Base-by-base conservation (phyloP, 2,329 filamentous ascomycete genomes). In the Penicillium frequentans region DNA sequence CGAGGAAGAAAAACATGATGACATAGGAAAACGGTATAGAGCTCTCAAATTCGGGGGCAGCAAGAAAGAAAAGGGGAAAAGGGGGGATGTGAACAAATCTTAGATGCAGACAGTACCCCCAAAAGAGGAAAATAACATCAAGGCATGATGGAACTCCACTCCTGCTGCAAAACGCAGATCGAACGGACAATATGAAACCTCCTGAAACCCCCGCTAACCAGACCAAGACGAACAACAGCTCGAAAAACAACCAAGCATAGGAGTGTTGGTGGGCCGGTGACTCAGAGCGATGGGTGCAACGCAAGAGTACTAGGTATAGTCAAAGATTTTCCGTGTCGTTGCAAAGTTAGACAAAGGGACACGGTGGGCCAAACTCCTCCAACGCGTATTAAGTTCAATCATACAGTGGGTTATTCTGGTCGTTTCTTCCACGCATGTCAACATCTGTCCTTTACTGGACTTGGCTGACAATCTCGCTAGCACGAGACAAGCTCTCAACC, bases 401-500 rank as follows among this genome's bases (percentile, higher is more conserved):
- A 64, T 65, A 58, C 59, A 64, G 46, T 61, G 49, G 52, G 51
- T 26, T 7, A 14, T n/a, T 23, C 51, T 49, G 26, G 37, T 55
- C 35, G 35, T 55, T 52, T 45, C 46, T 42, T 51, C 24, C 14
- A 42, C n/a, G 29, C 37, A 47, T 14, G 31, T 47, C 24, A 19
- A 13, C 16, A 29, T 5, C 21, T 35, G 29, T 24, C 49, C 39
- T 50, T 66, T 74, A 86, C 75, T 86, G 84, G 59, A 88, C 86
- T 68, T 88, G 85, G 77, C 91, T 93, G 73, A 99, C 95, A 79
- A 99, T 98, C 82, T 99, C 95, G 76, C 88, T 95, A 56, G 95
- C 95, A 76, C 90, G 89, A 66, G 84, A 80, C 70, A 99, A 82
- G 54, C 90, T 96, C 78, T 99, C 95, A 51, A 99, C 95, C 95